Evolutionary conservation across 208 protist genomes (phyloP), one percentile per base, ranked within the genome.

Genomic region (Leptomonas seymouri): DNA sequence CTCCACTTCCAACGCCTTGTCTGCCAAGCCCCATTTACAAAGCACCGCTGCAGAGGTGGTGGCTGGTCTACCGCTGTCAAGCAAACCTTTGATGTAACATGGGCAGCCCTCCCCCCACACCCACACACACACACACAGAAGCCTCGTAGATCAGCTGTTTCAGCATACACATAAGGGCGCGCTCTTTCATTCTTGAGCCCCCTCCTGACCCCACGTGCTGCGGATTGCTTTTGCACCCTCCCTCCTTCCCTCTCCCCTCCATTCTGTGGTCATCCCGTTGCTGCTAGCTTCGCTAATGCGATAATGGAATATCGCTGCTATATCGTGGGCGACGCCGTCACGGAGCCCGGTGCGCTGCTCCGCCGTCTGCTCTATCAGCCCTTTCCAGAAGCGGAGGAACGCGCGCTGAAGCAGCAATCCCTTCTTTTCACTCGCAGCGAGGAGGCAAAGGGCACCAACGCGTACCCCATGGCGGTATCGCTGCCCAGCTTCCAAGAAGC

Each of bases 251-350:
- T 48, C 20, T 18, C 3, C 20, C 20, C 12, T 15, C 3, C 11
- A n/a, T 48, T 15, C 7, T 2, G 11, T 4, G 12, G 3, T 48
- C 20, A 53, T 28, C 14, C 20, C 44, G 39, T 50, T 50, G 12
- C 21, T 50, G 7, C 21, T 50, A 21, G 15, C 8, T 50, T 50
- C n/a, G 11, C 21, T 12, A 6, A 48, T n/a, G 30, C 8, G 27
- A 20, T 0, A 71, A 87, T 87, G 85, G 82, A 91, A 73, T 91
- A 86, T 27, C 74, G 60, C 15, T 88, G 82, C 64, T 53, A 86
- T 18, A 58, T 91, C 7, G 65, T 80, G 6, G 81, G 85, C 16
- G 81, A 86, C 61, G 42, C 78, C 20, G 71, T 80, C 23, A 67
- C 63, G 8, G 75, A 84, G 50, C 71, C 80, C 0, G 78, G 74